These are phyloP conservation scores for Metschnikowia sp. DNA, from an alignment of 805 yeast species.

Conservation along the genomic window DNA sequence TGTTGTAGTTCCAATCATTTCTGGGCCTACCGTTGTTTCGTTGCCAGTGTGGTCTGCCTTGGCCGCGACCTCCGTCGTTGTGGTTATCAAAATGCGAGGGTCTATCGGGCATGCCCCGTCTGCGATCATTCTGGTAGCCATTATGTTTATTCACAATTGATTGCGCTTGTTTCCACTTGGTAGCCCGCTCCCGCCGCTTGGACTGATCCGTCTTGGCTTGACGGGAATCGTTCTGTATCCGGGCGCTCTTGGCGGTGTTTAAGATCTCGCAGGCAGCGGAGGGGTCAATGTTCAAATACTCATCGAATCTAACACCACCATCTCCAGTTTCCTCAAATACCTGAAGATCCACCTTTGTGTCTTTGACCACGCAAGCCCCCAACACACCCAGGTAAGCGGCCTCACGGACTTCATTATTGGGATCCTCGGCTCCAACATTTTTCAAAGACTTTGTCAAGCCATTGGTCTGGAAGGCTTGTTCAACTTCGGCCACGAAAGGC, in stretches of 20 bases:
- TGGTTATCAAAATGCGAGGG: neutral
- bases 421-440: constrained; percentile 28
- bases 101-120: constrained; percentile 3
- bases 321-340: constrained; percentile 65
- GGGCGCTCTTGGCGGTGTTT: constrained; percentile 28
- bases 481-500: constrained; percentile 35
- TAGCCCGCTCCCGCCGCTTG: neutral
- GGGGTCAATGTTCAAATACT: constrained; percentile 66
- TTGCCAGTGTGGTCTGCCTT: constrained; percentile 1
- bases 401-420: constrained; percentile 49
- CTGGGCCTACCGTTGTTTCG: neutral
- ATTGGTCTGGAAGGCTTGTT: constrained; percentile 36
- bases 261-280: constrained; percentile 63
- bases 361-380: constrained; percentile 65
- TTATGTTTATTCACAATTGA: neutral
- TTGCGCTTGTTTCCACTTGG: neutral
- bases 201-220: neutral
- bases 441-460: constrained; percentile 39
- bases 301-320: constrained; percentile 80
- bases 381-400: constrained; percentile 78
- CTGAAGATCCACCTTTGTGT: constrained; percentile 60
- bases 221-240: neutral
- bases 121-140: neutral
- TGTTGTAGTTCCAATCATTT: neutral
- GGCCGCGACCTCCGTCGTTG: neutral